A percentile compares a stretch with the other conserved stretches of the same genome.
These are phyloP conservation scores for Populus nigra DNA, from an alignment of 345 rosid species.

Conservation along the genomic window DNA sequence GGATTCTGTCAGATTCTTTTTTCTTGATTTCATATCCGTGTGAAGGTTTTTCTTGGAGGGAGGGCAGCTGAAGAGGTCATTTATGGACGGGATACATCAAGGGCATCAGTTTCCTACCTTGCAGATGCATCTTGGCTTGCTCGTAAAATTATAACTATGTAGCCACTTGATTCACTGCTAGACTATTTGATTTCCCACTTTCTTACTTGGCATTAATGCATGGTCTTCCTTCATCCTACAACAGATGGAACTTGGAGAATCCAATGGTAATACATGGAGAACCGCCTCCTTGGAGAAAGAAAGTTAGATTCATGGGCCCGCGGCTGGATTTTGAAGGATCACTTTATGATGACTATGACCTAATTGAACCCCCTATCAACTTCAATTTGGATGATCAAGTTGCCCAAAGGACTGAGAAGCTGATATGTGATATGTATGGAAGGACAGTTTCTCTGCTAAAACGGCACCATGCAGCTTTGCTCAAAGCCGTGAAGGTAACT, in stretches of 20 bases:
- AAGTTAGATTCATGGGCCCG: conserved; percentile 72
- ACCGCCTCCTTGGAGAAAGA: conserved; percentile 88
- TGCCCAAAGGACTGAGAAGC: conserved; percentile 69
- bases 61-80: conserved; percentile 96
- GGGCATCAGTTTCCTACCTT: conserved; percentile 75
- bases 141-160: conserved; percentile 84
- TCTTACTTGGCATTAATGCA: conserved; percentile 5
- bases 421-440: conserved; percentile 52
- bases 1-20: not conserved
- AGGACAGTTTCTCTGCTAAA: conserved; percentile 64
- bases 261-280: conserved; percentile 94
- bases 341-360: conserved; percentile 69
- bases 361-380: conserved; percentile 76
- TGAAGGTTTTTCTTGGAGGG: conserved; percentile 80
- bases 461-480: conserved; percentile 73
- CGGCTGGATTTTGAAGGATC: conserved; percentile 92
- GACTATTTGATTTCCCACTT: not conserved
- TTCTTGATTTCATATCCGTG: not conserved
- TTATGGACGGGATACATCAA: conserved; percentile 85
- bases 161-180: conserved; percentile 16
- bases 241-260: conserved; percentile 93
- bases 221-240: conserved; percentile 11
- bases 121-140: conserved; percentile 98
- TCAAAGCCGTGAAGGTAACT: conserved; percentile 76
- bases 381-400: conserved; percentile 81